Base-by-base conservation (phyloP, 306 rosid genomes). In the Castanospermum australe region DNA sequence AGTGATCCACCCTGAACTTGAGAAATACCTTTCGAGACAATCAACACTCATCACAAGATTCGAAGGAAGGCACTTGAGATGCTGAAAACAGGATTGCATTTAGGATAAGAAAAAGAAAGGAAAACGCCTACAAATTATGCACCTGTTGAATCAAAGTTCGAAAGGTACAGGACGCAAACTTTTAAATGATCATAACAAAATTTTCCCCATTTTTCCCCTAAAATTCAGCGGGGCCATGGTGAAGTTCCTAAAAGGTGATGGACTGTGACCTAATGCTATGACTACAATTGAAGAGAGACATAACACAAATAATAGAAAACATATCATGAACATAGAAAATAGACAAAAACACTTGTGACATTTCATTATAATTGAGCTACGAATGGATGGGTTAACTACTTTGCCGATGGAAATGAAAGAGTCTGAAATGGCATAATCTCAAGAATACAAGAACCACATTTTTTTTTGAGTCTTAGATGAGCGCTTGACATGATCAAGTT, bases 171-270 rank as follows among this genome's bases (percentile, higher is more conserved):
- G 25, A 64, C 35, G 25, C 52, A 65, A 45, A 10, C 36, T 30
- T 76, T 13, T 44, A 36, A 48, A 65, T 25, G 62, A 65, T 30
- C 20, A 47, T 55, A 54, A 2, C 21, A 66, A 13, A 44, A 6
- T 52, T 69, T 61, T 18, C 20, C 12, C 15, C 14, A 2, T 52
- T 75, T 75, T 54, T 63, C 33, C 68, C 82, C 67, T 13, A 35
- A 67, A 47, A 52, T 75, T 75, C 52, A 44, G 82, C 76, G 45
- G 69, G 60, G 41, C 20, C 77, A 65, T 77, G 79, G 52, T 62
- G 15, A 41, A 57, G 13, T 47, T 39, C 54, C 36, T 50, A 51
- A 20, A 38, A 13, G 24, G 11, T 2, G 25, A 20, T 56, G 15
- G 60, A 67, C 41, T 77, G 42, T 39, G 68, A 54, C 75, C 41